Base-by-base conservation (phyloP, 2,329 filamentous ascomycete genomes). In the Didymella pinodella region DNA sequence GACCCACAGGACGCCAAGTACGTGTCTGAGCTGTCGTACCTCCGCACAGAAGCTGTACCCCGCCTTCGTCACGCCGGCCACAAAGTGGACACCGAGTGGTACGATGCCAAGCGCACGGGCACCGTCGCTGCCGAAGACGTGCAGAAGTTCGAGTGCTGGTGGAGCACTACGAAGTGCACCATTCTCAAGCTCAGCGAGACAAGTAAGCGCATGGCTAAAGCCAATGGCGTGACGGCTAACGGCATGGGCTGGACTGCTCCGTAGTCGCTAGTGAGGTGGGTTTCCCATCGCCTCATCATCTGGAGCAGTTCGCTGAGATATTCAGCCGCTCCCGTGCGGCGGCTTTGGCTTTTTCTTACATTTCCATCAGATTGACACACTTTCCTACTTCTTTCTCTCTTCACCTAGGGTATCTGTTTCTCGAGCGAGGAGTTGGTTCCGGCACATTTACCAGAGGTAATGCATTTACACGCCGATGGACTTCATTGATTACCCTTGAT, bases 21-120 rank as follows among this genome's bases (percentile, higher is more conserved):
- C 45, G 64, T 64, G n/a, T 67, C 68, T 3, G 74, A 78, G 65
- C 65, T 78, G 34, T 74, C 74, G 18, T 74, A 79, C 46, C 63
- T 81, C 38, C 77, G 76, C 57, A 72, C 73, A 32, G 73, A 76
- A 54, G 71, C 75, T n/a, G 66, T 81, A 31, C 74, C 78, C 3
- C 78, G 80, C 51, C 76, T 83, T 54, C 77, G 78, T 32, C 81
- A 82, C 57, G 60, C 69, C 38, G 64, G 65, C 22, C 72, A 68
- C 65, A 70, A 74, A 46, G 71, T 79, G 20, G 74, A 77, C 44
- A 66, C 60, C 3, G 73, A 74, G 58, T 78, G 70, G 72, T 59
- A 62, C 41, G 72, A 76, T 46, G 65, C 64, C 57, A 72, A 75
- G 64, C 68, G 67, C 48, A 58, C 52, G 10, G 62, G 62, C 8